Evolutionary conservation across 1,284 basidiomycete genomes (phyloP).

Genomic region (Boletellus deceptivus): DNA sequence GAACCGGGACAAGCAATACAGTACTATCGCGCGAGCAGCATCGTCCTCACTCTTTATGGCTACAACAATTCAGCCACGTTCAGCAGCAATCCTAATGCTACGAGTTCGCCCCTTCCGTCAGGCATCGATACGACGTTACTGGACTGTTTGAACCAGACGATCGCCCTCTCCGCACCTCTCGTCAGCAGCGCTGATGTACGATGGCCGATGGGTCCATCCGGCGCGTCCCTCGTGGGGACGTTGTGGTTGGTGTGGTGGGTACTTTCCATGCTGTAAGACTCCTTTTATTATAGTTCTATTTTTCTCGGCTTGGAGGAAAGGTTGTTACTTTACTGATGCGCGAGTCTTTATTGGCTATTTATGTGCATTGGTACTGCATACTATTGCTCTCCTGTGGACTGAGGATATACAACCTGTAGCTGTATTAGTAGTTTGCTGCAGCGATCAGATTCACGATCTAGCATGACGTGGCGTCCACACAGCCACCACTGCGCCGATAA

Average conservation of each 20-base stretch:
- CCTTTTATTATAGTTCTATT: background rate
- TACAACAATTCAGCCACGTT: slow-evolving; percentile 43
- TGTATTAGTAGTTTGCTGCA: too few relatives aligned
- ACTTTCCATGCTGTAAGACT: background rate
- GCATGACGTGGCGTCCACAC: too few relatives aligned
- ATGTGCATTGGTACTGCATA: too few relatives aligned
- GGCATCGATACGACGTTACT: slow-evolving; percentile 40
- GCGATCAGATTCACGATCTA: too few relatives aligned
- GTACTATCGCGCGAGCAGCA: slow-evolving; percentile 41
- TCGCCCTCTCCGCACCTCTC: slow-evolving; percentile 39
- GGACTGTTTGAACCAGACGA: slow-evolving; percentile 45
- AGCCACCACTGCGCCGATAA: too few relatives aligned
- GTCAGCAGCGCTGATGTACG: slow-evolving; percentile 22
- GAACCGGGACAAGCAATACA: slow-evolving; percentile 38
- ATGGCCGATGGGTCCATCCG: slow-evolving; percentile 5
- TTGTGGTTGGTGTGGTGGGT: slow-evolving; percentile 19
- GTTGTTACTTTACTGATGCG: too few relatives aligned
- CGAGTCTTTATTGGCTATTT: too few relatives aligned
- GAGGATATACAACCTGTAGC: too few relatives aligned
- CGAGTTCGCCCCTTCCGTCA: slow-evolving; percentile 36
- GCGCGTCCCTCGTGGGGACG: slow-evolving; percentile 10
- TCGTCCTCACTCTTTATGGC: slow-evolving; percentile 41
- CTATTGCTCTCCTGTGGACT: too few relatives aligned
- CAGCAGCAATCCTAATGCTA: slow-evolving; percentile 24
- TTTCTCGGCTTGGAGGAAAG: too few relatives aligned